Base-by-base conservation (phyloP, 148 eudicot genomes). In the Cornus suecica region DNA sequence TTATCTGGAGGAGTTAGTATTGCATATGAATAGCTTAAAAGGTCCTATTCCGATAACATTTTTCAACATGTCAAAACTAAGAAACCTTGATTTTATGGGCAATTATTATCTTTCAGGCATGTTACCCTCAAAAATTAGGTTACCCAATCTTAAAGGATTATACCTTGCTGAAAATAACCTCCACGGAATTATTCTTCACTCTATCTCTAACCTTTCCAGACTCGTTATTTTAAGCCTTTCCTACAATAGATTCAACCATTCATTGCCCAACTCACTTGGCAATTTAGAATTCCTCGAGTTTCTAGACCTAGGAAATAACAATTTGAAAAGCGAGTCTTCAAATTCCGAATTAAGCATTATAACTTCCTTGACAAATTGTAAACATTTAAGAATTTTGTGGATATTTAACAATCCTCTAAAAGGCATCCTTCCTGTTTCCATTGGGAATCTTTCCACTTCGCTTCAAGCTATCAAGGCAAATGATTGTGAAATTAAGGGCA, bases 191-290 rank as follows among this genome's bases (percentile, higher is more conserved):
- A 24, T 65, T 6, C 68, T 22, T 22, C 3, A 67, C 13, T 76
- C 54, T 29, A 54, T 76, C 52, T 30, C 66, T 10, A 76, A 76
- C 68, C 29, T 28, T 20, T 68, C 79, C 10, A 37, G 10, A 25
- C 73, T 76, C 56, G 10, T 4, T 14, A 1, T 0, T 24, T 4
- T 76, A 31, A 30, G 22, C 31, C 52, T 76, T 68, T 10, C n/a
- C 34, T 64, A 10, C 2, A 76, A 76, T 30, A 58, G 4, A 1
- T 25, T 76, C 37, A 68, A 31, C 15, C 66, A 72, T 56, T 16
- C 79, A 7, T 23, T 76, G 37, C 79, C 79, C 8, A 69, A 27
- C 32, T 75, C 72, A 27, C 56, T 75, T 22, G 78, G 78, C 4
- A 42, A 75, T 23, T 20, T 41, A 2, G 61, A 60, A 41, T n/a